Percentiles rank a stretch among this genome's conserved stretches.
phyloP scores from a whole-genome alignment of 202 grass and related monocot species.

The Elaeis oleifera region DNA sequence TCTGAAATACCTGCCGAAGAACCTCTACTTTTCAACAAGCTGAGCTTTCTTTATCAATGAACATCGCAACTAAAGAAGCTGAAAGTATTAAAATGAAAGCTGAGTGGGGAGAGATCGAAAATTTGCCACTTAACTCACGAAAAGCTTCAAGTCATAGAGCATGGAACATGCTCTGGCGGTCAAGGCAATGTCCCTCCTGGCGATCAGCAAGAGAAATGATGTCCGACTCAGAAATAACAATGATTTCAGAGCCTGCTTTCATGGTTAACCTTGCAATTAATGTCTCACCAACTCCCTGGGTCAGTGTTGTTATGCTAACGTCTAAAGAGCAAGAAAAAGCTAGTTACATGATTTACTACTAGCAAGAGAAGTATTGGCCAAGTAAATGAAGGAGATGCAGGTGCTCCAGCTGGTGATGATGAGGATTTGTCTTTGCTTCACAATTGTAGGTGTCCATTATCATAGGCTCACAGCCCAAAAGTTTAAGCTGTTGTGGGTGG shows the following conservation, averaged over 20 bases:
- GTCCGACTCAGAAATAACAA: conserved; percentile 39
- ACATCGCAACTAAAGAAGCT: conserved; percentile 36
- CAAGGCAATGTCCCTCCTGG: conserved; percentile 60
- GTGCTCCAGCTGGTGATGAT: conserved; percentile 19
- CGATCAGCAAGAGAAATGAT: conserved; percentile 91
- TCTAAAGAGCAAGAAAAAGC: conserved; percentile 57
- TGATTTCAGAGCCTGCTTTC: conserved; percentile 23
- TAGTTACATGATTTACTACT: conserved; percentile 73
- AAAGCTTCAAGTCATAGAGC: conserved; percentile 30
- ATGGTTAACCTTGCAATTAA: conserved; percentile 8
- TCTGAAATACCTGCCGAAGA: conserved; percentile 15
- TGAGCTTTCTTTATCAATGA: conserved; percentile 17
- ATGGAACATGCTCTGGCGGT: conserved; percentile 44
- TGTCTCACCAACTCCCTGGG: conserved; percentile 46
- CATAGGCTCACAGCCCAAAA: too few relatives aligned
- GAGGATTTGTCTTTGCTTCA: conserved; percentile 33
- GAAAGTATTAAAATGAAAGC: conserved; percentile 37
- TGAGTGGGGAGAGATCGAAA: conserved; percentile 11
- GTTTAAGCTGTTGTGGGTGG: too few relatives aligned
- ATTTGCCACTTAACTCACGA: conserved; percentile 22
- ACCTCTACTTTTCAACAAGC: conserved; percentile 15
- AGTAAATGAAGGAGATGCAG: conserved; percentile 38
- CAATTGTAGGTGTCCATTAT: too few relatives aligned
- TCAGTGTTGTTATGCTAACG: conserved; percentile 24
- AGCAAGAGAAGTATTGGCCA: conserved; percentile 47